phyloP scores from a whole-genome alignment of 2,329 filamentous ascomycete genomes.

The Paraphoma chrysanthemicola region DNA sequence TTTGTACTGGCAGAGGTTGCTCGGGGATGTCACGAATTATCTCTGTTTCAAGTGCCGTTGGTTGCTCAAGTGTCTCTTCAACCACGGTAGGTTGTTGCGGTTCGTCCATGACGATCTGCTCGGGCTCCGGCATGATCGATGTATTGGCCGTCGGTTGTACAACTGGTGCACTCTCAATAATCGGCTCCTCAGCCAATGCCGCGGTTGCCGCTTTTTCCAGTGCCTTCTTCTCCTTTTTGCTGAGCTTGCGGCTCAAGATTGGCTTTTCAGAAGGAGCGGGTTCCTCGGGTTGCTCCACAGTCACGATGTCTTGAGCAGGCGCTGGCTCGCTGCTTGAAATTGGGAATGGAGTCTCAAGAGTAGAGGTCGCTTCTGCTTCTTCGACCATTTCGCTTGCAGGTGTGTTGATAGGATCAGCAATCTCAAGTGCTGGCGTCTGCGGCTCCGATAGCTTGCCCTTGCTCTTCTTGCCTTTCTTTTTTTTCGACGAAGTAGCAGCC shows the following conservation, averaged over 20 bases:
- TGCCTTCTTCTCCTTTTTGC: conserved; percentile 43
- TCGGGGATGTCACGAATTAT: not conserved
- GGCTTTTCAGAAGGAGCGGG: conserved; percentile 16
- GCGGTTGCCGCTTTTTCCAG: conserved; percentile 26
- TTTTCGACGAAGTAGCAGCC: conserved; percentile 5
- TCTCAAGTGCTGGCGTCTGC: conserved; percentile 11
- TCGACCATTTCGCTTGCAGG: conserved; percentile 1
- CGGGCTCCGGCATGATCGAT: not conserved
- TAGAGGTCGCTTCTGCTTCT: not conserved
- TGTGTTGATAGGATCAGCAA: conserved; percentile 4
- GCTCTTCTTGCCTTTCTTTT: conserved; percentile 24
- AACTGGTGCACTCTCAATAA: conserved; percentile 1
- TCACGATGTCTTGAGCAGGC: not conserved
- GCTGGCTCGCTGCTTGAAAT: not conserved
- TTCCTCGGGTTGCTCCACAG: not conserved
- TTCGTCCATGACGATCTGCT: not conserved
- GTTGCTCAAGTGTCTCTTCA: not conserved
- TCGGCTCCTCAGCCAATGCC: conserved; percentile 11
- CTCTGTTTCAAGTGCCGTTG: not conserved
- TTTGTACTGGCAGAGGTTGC: not conserved
- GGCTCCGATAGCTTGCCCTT: conserved; percentile 28
- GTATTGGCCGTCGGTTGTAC: not conserved
- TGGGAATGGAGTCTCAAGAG: conserved; percentile 7
- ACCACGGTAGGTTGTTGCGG: not conserved
- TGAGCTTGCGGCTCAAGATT: conserved; percentile 34